Evolutionary conservation across 2,329 filamentous ascomycete species (phyloP).

Genomic region (Coniochaeta ligniaria): DNA sequence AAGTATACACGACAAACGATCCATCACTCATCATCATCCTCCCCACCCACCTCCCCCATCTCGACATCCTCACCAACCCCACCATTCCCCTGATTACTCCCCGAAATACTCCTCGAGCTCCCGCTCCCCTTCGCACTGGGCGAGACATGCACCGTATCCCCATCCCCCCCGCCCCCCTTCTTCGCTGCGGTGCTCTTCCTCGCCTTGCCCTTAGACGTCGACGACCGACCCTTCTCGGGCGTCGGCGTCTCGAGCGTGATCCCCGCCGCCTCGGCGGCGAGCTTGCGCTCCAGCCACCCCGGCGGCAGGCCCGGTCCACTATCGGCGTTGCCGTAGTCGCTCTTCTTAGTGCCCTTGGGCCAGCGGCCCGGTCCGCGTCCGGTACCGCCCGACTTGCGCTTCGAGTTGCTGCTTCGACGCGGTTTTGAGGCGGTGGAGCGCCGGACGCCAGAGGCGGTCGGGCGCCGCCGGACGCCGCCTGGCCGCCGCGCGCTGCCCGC

Average conservation of each 20-base stretch:
- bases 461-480: conserved; percentile 19
- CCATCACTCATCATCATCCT: conserved; percentile 4
- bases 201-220: not conserved
- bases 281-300: conserved; percentile 35
- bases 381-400: conserved; percentile 53
- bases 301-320: conserved; percentile 59
- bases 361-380: conserved; percentile 58
- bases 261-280: conserved; percentile 12
- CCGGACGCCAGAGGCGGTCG: conserved; percentile 22
- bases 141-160: conserved; percentile 29
- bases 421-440: conserved; percentile 27
- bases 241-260: not conserved
- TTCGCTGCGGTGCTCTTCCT: conserved; percentile 13
- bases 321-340: conserved; percentile 59
- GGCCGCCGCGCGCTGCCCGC: conserved; percentile 27
- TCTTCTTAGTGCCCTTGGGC: conserved; percentile 63
- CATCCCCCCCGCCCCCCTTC: conserved; percentile 19
- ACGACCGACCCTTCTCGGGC: not conserved
- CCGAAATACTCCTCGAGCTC: conserved; percentile 13
- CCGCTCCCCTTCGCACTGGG: conserved; percentile 22
- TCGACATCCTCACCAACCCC: conserved; percentile 16
- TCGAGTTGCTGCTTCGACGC: conserved; percentile 31
- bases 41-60: conserved; percentile 12
- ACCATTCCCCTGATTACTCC: conserved; percentile 11
- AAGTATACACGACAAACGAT: not conserved